Percentiles rank a stretch among this genome's conserved stretches.
Conservation (phyloP, 2,329 filamentous ascomycete species). For the Daldinia eschscholtzii region DNA sequence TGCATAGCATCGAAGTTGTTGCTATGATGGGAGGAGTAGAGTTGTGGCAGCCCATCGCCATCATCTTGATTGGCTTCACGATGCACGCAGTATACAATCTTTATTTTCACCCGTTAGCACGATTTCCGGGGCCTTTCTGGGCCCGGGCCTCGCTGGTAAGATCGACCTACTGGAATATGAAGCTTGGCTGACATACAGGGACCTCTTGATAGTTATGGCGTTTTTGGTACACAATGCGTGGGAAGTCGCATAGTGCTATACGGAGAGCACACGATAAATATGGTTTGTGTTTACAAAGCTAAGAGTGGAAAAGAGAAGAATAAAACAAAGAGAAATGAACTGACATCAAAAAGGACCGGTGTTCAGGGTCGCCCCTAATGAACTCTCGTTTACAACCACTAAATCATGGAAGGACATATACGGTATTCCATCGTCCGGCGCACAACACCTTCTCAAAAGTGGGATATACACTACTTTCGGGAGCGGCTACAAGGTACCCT, state of each 20-base stretch:
- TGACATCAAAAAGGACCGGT: neutral
- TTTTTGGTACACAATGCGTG: neutral
- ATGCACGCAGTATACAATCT: neutral
- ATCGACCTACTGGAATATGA: neutral
- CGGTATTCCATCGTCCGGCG: neutral
- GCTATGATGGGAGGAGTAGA: neutral
- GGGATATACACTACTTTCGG: neutral
- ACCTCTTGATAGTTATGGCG: neutral
- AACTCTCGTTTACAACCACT: neutral
- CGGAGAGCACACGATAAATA: neutral
- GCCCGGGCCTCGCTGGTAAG: neutral
- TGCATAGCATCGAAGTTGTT: neutral
- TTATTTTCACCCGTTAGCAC: neutral
- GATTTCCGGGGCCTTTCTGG: neutral
- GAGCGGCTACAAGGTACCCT: neutral
- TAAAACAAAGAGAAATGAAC: neutral
- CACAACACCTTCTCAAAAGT: neutral
- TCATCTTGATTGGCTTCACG: neutral
- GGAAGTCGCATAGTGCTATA: neutral
- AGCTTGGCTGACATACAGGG: neutral
- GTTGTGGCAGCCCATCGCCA: neutral
- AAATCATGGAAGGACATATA: neutral
- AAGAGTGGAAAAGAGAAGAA: neutral
- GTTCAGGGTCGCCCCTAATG: neutral
- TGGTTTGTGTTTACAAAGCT: neutral